Percentiles rank a stretch among this genome's conserved stretches.
Conservation (phyloP, 306 rosid genomes). For the Prunus salicina region DNA sequence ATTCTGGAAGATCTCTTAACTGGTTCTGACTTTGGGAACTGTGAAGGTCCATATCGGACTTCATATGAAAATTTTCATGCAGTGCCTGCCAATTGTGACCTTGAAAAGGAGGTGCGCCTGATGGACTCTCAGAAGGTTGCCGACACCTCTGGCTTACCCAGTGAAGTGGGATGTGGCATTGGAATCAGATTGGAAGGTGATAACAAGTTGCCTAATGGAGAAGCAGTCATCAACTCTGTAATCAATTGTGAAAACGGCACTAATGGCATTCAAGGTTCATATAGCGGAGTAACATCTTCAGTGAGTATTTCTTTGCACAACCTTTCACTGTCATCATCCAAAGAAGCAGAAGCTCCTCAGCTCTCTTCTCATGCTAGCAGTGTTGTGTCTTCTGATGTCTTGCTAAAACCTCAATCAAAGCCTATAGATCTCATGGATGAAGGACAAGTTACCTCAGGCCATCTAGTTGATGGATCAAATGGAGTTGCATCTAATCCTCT, state of each 20-base stretch:
- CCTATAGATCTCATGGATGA: conserved; percentile 17
- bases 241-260: background rate
- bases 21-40: conserved; percentile 6
- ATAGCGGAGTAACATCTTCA: conserved; percentile 8
- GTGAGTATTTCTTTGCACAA: conserved; percentile 12
- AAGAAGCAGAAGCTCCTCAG: conserved; percentile 16
- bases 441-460: background rate
- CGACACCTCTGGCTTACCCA: background rate
- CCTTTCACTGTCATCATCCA: conserved; percentile 26
- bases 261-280: background rate
- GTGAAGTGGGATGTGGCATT: background rate
- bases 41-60: conserved; percentile 7
- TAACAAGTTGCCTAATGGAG: conserved; percentile 1
- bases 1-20: conserved; percentile 5
- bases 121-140: background rate
- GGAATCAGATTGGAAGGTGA: conserved; percentile 4
- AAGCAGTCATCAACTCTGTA: background rate
- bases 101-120: background rate
- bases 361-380: conserved; percentile 16
- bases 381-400: background rate
- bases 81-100: background rate
- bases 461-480: background rate
- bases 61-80: conserved; percentile 5
- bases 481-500: background rate
- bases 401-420: conserved; percentile 12